These are phyloP conservation scores for Candida nitratophila DNA, from an alignment of 805 yeast genomes.

Conservation along the genomic window DNA sequence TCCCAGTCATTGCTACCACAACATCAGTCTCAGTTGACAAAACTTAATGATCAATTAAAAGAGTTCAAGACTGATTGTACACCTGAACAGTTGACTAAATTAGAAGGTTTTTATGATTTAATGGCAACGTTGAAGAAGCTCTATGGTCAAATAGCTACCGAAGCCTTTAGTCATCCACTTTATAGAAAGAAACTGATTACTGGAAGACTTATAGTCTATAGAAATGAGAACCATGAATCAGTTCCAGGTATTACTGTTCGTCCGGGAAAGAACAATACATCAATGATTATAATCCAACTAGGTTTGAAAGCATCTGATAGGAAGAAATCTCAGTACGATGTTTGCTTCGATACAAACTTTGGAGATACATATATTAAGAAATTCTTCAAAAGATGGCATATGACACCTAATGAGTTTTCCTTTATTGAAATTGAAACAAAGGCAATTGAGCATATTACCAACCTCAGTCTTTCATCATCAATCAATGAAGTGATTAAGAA, in stretches of 20 bases:
- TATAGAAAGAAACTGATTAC: conserved; percentile 39
- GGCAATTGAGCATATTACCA: conserved; percentile 37
- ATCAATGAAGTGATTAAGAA: conserved; percentile 31
- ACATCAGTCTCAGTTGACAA: conserved; percentile 60
- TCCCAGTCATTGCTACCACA: conserved; percentile 83
- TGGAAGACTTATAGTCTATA: conserved; percentile 56
- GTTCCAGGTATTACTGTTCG: conserved; percentile 51
- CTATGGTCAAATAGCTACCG: conserved; percentile 39
- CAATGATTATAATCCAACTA: neutral
- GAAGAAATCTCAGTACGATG: neutral
- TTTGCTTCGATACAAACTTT: conserved; percentile 6
- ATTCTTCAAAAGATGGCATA: conserved; percentile 28
- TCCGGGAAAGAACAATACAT: conserved; percentile 17
- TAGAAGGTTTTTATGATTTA: conserved; percentile 38
- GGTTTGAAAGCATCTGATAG: neutral
- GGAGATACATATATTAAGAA: conserved; percentile 25
- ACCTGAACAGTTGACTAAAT: conserved; percentile 30
- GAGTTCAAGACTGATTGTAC: conserved; percentile 20
- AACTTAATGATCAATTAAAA: conserved; percentile 39
- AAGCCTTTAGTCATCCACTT: conserved; percentile 38
- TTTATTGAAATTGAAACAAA: conserved; percentile 32
- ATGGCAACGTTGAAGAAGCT: conserved; percentile 38
- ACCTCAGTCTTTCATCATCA: conserved; percentile 26
- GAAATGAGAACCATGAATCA: conserved; percentile 35
- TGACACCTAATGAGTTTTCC: conserved; percentile 6